These are phyloP conservation scores for Fusarium oxysporum DNA, from an alignment of 2,329 filamentous ascomycete species.

Conservation along the genomic window DNA sequence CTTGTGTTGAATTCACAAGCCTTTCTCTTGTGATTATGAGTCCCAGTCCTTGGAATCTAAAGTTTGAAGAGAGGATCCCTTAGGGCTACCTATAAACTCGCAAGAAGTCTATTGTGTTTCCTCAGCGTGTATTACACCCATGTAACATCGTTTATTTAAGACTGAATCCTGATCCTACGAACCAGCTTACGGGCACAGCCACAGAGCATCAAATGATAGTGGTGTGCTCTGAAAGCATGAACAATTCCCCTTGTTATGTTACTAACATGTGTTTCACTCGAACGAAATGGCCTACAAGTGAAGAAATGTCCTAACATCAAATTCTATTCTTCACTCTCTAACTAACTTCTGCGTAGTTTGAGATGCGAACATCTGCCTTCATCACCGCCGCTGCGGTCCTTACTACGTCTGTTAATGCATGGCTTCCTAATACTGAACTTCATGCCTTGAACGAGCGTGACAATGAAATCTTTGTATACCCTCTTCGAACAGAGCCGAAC, in stretches of 20 bases:
- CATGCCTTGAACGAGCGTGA: conserved; percentile 1
- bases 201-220: not conserved
- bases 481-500: not conserved
- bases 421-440: conserved; percentile 25
- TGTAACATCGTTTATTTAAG: conserved; percentile 5
- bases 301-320: not conserved
- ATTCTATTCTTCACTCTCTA: not conserved
- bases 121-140: not conserved
- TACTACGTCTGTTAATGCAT: conserved; percentile 31
- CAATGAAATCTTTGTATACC: conserved; percentile 13
- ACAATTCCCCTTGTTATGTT: not conserved
- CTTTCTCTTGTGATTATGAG: not conserved
- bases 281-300: not conserved
- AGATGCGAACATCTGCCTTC: conserved; percentile 24
- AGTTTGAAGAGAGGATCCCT: not conserved
- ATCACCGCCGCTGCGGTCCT: conserved; percentile 27
- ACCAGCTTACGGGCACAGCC: not conserved
- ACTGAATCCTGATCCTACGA: not conserved
- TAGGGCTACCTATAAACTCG: not conserved
- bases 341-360: not conserved
- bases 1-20: not conserved
- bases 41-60: not conserved
- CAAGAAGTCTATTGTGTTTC: not conserved
- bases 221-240: not conserved
- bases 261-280: not conserved